Percentiles rank a stretch among this genome's conserved stretches.
Conservation (phyloP, 768 basidiomycete species). For the Dacryopinax primogenitus region DNA sequence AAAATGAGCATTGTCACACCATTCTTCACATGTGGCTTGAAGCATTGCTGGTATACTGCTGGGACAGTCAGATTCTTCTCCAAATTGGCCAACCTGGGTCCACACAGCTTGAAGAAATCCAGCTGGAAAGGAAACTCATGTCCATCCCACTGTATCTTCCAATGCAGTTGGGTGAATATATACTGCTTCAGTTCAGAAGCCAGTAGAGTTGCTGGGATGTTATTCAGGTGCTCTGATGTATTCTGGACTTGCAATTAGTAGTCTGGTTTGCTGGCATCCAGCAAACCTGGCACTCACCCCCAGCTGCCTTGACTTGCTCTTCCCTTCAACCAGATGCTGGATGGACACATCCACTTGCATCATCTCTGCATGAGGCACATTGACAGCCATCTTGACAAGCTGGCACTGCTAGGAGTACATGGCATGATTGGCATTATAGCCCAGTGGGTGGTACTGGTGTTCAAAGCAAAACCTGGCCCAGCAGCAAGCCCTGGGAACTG, state of each 20-base stretch:
- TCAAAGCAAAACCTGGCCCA: no score
- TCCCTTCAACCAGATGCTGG: neutral
- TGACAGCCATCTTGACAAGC: neutral
- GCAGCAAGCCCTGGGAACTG: neutral
- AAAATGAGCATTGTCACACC: neutral
- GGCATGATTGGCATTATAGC: conserved; percentile 3
- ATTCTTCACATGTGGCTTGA: neutral
- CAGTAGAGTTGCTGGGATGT: neutral
- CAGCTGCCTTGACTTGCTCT: neutral
- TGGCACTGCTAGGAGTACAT: neutral
- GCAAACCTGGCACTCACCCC: neutral
- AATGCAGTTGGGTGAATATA: neutral
- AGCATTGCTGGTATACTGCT: neutral
- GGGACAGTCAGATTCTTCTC: neutral
- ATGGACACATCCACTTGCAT: neutral
- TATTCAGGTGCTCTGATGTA: neutral
- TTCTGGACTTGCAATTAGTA: neutral
- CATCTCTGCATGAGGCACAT: neutral
- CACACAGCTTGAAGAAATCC: neutral
- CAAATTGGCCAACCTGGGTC: neutral
- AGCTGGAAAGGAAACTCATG: neutral
- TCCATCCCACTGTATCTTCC: neutral
- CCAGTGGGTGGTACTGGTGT: neutral
- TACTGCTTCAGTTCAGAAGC: neutral
- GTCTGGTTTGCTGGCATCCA: neutral